phyloP scores from a whole-genome alignment of 163 green algal species.

The Chloromonas sp. region DNA sequence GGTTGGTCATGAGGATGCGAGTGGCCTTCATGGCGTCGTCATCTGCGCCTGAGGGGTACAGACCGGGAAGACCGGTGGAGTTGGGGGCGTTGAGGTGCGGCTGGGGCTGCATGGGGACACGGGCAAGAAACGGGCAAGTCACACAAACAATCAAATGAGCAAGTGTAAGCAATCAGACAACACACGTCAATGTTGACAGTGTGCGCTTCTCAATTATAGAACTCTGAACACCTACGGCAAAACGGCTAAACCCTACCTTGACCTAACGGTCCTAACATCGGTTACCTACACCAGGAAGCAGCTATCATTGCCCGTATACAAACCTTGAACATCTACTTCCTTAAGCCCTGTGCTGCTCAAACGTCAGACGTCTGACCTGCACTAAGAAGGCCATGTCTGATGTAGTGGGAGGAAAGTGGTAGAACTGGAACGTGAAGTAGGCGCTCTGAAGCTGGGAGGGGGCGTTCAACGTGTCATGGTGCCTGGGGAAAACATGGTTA shows the following conservation, averaged over 20 bases:
- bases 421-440: constrained; percentile 61
- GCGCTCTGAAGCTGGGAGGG: constrained; percentile 33
- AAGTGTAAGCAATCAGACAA: no score
- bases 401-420: constrained; percentile 47
- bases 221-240: no score
- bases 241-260: no score
- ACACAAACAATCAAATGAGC: no score
- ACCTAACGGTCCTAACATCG: no score
- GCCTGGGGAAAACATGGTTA: constrained; percentile 4
- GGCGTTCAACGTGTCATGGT: constrained; percentile 44
- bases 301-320: no score
- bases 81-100: background rate
- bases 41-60: background rate
- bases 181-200: no score
- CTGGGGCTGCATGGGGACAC: background rate
- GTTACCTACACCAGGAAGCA: no score
- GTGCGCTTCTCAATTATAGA: no score
- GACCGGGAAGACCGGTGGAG: background rate
- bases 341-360: no score
- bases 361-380: constrained; percentile 4
- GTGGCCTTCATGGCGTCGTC: constrained; percentile 7
- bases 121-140: no score
- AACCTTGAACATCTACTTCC: no score
- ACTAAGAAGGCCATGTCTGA: constrained; percentile 34
- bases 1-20: constrained; percentile 34